These are phyloP conservation scores for Candida germanica DNA, from an alignment of 805 yeast genomes.

Conservation along the genomic window DNA sequence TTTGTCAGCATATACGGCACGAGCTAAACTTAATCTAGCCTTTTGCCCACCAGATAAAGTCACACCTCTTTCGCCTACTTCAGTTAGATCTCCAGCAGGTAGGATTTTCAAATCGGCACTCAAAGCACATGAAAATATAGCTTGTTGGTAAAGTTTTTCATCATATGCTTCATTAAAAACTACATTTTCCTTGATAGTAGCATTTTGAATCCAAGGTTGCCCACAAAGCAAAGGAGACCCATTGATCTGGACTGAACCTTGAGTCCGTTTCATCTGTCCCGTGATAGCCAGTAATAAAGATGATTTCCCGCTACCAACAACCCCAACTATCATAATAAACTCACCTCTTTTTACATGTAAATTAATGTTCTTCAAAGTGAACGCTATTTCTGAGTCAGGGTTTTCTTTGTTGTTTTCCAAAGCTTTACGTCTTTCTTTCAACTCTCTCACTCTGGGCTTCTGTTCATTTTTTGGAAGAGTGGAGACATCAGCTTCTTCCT, in stretches of 20 bases:
- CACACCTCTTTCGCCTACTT: slow-evolving; percentile 36
- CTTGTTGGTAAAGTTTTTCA: slow-evolving; percentile 19
- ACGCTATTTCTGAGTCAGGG: slow-evolving; percentile 1
- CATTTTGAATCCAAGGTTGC: slow-evolving; percentile 36
- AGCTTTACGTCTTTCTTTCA: slow-evolving; percentile 1
- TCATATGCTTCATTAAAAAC: slow-evolving; percentile 24
- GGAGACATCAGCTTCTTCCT: neutral
- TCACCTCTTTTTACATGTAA: slow-evolving; percentile 27
- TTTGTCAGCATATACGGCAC: slow-evolving; percentile 30
- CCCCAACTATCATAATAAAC: slow-evolving; percentile 33
- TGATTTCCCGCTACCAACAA: slow-evolving; percentile 33
- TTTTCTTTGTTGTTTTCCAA: neutral
- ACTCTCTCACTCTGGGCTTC: slow-evolving; percentile 1
- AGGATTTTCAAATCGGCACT: slow-evolving; percentile 25
- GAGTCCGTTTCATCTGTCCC: slow-evolving; percentile 33
- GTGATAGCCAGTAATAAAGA: slow-evolving; percentile 36
- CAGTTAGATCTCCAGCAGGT: slow-evolving; percentile 33
- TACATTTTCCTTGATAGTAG: slow-evolving; percentile 30
- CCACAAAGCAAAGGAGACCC: slow-evolving; percentile 28
- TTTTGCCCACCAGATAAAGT: slow-evolving; percentile 38
- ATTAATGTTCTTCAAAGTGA: slow-evolving; percentile 25
- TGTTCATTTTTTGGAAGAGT: neutral
- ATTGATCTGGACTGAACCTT: slow-evolving; percentile 24
- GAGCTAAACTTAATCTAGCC: slow-evolving; percentile 31
- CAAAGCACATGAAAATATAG: slow-evolving; percentile 25